Evolutionary conservation across 2,329 filamentous ascomycete species (phyloP).

Genomic region (Sclerotinia borealis): DNA sequence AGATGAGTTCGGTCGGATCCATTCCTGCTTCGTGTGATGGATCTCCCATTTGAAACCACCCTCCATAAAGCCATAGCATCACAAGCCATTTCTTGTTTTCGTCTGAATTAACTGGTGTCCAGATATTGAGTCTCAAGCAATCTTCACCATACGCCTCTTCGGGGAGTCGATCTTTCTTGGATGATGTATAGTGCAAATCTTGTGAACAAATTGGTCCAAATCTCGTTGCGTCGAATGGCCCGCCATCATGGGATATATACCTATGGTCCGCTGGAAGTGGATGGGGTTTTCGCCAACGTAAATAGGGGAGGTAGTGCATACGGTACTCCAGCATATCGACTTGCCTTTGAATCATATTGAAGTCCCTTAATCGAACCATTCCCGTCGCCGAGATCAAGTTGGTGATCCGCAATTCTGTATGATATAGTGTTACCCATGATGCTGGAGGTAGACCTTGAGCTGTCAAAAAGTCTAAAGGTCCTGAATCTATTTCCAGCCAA

Average conservation of each 20-base stretch:
- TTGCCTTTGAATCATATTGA: constrained; percentile 34
- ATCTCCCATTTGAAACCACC: constrained; percentile 44
- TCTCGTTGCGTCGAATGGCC: constrained; percentile 35
- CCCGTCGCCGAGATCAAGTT: constrained; percentile 25
- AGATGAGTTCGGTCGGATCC: constrained; percentile 40
- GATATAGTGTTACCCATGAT: constrained; percentile 14
- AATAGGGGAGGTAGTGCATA: constrained; percentile 25
- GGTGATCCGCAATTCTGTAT: constrained; percentile 24
- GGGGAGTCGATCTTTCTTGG: constrained; percentile 23
- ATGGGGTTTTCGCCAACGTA: constrained; percentile 28
- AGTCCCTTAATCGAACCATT: constrained; percentile 32
- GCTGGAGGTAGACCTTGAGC: neutral
- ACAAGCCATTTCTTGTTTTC: constrained; percentile 9
- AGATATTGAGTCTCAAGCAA: constrained; percentile 45
- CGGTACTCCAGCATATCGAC: constrained; percentile 32
- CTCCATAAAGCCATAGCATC: constrained; percentile 39
- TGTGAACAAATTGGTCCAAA: constrained; percentile 39
- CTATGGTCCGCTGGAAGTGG: constrained; percentile 29
- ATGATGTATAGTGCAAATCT: constrained; percentile 20
- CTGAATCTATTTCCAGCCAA: neutral
- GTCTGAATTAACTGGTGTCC: constrained; percentile 35
- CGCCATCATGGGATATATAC: constrained; percentile 26
- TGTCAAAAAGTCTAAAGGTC: neutral
- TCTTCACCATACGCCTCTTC: constrained; percentile 39
- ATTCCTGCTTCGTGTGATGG: constrained; percentile 38